phyloP scores from a whole-genome alignment of 2,329 filamentous ascomycete genomes.

The Aspergillus fischeri region DNA sequence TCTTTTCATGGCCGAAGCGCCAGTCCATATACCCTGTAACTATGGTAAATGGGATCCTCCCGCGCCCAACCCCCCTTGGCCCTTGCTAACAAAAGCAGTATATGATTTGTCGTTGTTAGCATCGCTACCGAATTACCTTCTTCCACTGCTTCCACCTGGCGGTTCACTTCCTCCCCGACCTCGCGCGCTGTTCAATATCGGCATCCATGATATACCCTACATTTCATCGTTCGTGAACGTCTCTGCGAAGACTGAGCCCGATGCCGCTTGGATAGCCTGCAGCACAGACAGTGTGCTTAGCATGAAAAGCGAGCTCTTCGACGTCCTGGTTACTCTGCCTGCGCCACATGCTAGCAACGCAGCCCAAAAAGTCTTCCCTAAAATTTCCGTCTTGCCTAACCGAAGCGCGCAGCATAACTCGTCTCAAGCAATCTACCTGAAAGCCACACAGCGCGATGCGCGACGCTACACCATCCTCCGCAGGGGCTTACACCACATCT shows the following conservation, averaged over 20 bases:
- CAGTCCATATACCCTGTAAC: conserved; percentile 80
- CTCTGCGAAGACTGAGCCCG: conserved; percentile 26
- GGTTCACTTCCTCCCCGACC: conserved; percentile 61
- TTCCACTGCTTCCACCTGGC: conserved; percentile 62
- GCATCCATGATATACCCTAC: conserved; percentile 85
- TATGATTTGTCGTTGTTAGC: conserved; percentile 92
- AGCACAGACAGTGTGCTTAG: conserved; percentile 91
- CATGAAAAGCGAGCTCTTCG: conserved; percentile 82
- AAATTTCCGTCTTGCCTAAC: conserved; percentile 59
- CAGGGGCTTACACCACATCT: conserved; percentile 51
- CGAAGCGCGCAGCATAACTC: conserved; percentile 49
- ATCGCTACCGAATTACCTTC: conserved; percentile 73
- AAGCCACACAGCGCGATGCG: conserved; percentile 85
- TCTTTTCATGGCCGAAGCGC: conserved; percentile 77
- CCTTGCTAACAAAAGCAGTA: conserved; percentile 51
- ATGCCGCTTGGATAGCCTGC: conserved; percentile 82
- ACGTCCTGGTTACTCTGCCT: conserved; percentile 81
- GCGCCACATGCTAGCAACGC: conserved; percentile 56
- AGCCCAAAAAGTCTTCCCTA: conserved; percentile 67
- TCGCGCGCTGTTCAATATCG: conserved; percentile 84
- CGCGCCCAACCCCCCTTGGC: conserved; percentile 12
- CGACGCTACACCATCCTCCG: conserved; percentile 70
- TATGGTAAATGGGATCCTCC: conserved; percentile 61
- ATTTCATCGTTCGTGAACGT: conserved; percentile 62
- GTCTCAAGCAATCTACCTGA: conserved; percentile 47